Evolutionary conservation across 2,329 filamentous ascomycete species (phyloP), one percentile per base, ranked within the genome.

Genomic region (Aspergillus aculeatus): DNA sequence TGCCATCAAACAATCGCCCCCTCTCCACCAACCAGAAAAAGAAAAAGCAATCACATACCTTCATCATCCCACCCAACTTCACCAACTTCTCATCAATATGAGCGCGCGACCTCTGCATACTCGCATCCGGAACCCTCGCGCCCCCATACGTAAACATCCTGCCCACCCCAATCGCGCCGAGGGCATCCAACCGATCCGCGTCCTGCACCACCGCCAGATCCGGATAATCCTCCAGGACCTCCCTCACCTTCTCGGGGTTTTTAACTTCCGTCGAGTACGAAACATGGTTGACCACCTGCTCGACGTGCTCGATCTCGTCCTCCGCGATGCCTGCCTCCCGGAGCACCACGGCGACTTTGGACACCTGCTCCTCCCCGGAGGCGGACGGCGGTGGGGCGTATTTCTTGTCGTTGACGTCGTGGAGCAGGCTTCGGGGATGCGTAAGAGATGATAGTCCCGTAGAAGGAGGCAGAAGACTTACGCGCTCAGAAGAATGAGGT

Each of bases 361-460:
- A 54, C 12, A 19, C 29, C 50, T 35, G 51, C 24, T 47, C 16
- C 16, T 47, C 16, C 4, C 50, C 47, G 5, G 26, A 24, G n/a
- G 47, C 23, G 2, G 35, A 31, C 21, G 38, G 21, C 19, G 49
- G 55, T 2, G 57, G 60, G 6, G 56, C 51, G 44, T 64, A 64
- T 19, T 64, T 64, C 24, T 57, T 59, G 35, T 64, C 62, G 24
- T 58, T 59, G 19, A 64, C 59, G 21, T 64, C 62, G 50, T 64
- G 62, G 9, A 64, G 57, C 3, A 64, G 62, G 7, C 53, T 55
- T 10, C 41, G 23, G 53, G 54, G 21, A 47, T 5, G n/a, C 7
- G 24, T 60, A 51, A 11, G 54, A 49, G 21, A 49, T 60, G n/a
- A 38, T 41, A 14, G 14, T 12, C 12, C 31, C 3, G 5, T n/a